These are phyloP conservation scores for Chlamydomonas reinhardtii DNA, from an alignment of 163 green algal genomes.

Conservation along the genomic window DNA sequence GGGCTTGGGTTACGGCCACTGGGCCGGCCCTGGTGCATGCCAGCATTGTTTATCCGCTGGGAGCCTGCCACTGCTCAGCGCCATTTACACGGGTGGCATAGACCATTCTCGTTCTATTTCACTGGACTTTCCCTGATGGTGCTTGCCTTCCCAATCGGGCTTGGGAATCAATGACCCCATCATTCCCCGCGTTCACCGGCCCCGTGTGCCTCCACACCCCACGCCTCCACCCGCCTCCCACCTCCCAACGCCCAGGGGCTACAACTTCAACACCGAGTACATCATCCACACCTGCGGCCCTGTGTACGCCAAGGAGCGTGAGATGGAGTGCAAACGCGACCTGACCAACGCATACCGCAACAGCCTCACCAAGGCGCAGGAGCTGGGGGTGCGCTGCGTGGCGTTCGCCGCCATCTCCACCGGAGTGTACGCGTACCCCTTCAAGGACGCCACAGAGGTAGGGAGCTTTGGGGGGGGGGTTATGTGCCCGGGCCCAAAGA, in stretches of 20 bases:
- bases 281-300: conserved; percentile 48
- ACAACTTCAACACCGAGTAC: conserved; percentile 36
- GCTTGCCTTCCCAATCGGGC: too few relatives aligned
- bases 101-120: too few relatives aligned
- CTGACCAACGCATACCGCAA: conserved; percentile 40
- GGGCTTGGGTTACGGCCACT: too few relatives aligned
- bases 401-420: conserved; percentile 43
- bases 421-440: conserved; percentile 45
- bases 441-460: conserved; percentile 26
- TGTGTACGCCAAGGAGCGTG: conserved; percentile 28
- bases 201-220: not conserved
- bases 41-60: too few relatives aligned
- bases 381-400: conserved; percentile 19
- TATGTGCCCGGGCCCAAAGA: too few relatives aligned
- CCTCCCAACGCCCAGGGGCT: not conserved
- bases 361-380: conserved; percentile 19
- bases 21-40: too few relatives aligned
- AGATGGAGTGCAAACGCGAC: conserved; percentile 3
- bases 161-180: too few relatives aligned
- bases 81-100: too few relatives aligned
- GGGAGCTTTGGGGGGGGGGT: too few relatives aligned
- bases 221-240: too few relatives aligned
- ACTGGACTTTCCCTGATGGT: too few relatives aligned
- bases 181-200: not conserved
- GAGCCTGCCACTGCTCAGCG: too few relatives aligned